Conservation (phyloP, 352 stramenopile species). For the Blastocystis sp. region DNA sequence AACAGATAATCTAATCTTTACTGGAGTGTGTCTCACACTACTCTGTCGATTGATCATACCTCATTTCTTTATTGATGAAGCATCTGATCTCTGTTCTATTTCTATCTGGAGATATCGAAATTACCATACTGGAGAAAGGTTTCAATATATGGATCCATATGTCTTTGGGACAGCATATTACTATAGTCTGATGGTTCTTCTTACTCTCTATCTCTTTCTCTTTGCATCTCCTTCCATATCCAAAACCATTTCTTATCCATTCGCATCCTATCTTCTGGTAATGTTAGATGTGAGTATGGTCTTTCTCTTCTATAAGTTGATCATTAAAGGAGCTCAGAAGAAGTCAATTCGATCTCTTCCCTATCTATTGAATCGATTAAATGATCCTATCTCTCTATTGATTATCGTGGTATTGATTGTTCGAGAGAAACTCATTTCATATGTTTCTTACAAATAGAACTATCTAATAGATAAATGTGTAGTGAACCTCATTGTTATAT, state of each 20-base stretch:
- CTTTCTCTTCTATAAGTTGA: neutral
- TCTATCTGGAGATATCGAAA: neutral
- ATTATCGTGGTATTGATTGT: conserved; percentile 17
- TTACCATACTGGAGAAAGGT: neutral
- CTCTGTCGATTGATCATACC: neutral
- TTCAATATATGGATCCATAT: conserved; percentile 18
- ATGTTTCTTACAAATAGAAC: neutral
- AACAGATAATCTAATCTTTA: neutral
- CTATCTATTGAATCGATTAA: conserved; percentile 23
- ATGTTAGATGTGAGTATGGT: conserved; percentile 22
- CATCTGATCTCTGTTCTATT: conserved; percentile 3
- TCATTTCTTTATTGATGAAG: conserved; percentile 25
- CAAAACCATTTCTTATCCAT: neutral
- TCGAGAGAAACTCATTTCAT: conserved; percentile 27
- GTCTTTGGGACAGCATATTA: conserved; percentile 46
- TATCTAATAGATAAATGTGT: neutral
- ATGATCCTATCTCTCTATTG: neutral
- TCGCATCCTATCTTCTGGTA: neutral
- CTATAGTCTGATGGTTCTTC: conserved; percentile 22
- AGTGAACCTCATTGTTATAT: no score
- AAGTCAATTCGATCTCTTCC: neutral
- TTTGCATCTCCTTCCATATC: conserved; percentile 21
- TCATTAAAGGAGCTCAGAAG: neutral
- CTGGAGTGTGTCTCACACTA: neutral
- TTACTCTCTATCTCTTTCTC: conserved; percentile 15